Conservation (phyloP, 768 basidiomycete genomes). For the Exidia glandulosa region DNA sequence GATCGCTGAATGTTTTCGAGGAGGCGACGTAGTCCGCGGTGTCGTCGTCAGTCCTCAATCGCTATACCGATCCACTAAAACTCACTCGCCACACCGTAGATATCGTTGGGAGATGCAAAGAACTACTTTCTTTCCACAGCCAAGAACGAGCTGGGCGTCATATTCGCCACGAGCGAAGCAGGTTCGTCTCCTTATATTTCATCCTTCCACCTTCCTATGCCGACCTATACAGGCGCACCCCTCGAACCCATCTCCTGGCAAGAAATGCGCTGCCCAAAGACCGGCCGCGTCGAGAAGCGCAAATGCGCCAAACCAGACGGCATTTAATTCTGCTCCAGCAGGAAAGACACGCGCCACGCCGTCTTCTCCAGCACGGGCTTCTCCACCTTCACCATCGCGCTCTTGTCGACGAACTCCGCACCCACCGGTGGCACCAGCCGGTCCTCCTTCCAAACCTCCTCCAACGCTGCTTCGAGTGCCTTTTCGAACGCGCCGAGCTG, state of each 20-base stretch:
- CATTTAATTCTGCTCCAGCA: constrained; percentile 19
- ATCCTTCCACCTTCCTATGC: not conserved
- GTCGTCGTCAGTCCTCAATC: constrained; percentile 50
- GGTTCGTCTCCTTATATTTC: constrained; percentile 30
- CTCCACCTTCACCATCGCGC: not conserved
- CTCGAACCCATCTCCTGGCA: constrained; percentile 86
- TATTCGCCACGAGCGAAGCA: constrained; percentile 82
- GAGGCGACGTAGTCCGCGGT: constrained; percentile 83
- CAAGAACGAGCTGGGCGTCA: constrained; percentile 80
- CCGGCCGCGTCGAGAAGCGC: constrained; percentile 66
- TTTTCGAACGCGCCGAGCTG: constrained; percentile 45
- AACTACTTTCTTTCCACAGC: constrained; percentile 90
- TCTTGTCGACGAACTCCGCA: not conserved
- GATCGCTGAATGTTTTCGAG: constrained; percentile 83
- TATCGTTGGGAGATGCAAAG: constrained; percentile 83
- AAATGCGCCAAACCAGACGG: constrained; percentile 82
- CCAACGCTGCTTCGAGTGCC: constrained; percentile 45
- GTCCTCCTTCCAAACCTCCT: constrained; percentile 52
- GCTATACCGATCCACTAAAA: not conserved
- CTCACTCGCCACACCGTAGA: constrained; percentile 38
- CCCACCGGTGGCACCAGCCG: not conserved
- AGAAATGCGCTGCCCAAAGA: constrained; percentile 81
- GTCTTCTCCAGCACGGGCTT: not conserved
- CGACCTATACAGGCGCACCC: constrained; percentile 44
- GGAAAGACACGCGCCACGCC: not conserved